Evolutionary conservation across 768 basidiomycete species (phyloP).

Genomic region (Postia placenta): DNA sequence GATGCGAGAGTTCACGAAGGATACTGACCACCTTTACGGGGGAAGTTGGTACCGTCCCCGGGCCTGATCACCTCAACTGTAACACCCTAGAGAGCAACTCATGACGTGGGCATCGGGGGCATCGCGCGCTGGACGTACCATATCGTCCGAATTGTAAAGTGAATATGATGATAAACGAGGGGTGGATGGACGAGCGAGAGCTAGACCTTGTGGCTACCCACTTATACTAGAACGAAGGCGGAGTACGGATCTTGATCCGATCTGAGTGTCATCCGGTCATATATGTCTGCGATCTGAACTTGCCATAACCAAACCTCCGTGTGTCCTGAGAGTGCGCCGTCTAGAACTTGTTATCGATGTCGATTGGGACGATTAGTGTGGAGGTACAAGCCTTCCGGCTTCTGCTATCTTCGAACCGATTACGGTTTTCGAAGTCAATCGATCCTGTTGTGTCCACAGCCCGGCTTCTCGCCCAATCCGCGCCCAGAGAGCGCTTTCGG

Average conservation of each 20-base stretch:
- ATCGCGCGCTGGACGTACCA: constrained; percentile 22
- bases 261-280: constrained; percentile 23
- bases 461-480: not conserved
- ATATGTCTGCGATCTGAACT: constrained; percentile 10
- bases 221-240: constrained; percentile 46
- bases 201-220: constrained; percentile 24
- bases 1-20: constrained; percentile 6
- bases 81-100: constrained; percentile 51
- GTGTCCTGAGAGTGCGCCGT: constrained; percentile 6
- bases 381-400: not conserved
- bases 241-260: constrained; percentile 79
- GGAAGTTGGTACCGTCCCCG: constrained; percentile 62
- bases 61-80: constrained; percentile 48
- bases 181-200: constrained; percentile 25
- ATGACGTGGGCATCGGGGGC: not conserved
- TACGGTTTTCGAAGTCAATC: not conserved
- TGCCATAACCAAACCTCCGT: constrained; percentile 7
- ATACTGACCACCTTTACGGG: constrained; percentile 62
- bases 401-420: constrained; percentile 1
- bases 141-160: constrained; percentile 20
- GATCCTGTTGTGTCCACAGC: not conserved
- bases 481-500: not conserved
- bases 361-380: constrained; percentile 12
- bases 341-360: constrained; percentile 22
- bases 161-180: constrained; percentile 14